Conservation (phyloP, 1,284 basidiomycete genomes). For the Rhodotorula sp. region DNA sequence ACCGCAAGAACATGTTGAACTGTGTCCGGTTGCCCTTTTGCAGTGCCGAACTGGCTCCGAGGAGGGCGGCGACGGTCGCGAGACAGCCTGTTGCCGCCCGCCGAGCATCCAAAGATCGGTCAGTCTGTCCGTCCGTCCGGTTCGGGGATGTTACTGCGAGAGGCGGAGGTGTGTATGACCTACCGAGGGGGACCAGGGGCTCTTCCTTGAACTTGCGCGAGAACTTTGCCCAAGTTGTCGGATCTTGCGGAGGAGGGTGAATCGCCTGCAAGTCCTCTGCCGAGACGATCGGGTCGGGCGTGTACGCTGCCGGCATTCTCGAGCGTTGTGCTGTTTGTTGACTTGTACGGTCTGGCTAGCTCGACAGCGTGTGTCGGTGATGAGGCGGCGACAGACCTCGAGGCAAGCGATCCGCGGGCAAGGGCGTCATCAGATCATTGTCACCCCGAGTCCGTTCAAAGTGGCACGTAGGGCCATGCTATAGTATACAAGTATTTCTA, state of each 20-base stretch:
- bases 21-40: constrained; percentile 45
- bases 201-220: constrained; percentile 45
- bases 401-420: too few species aligned
- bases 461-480: too few species aligned
- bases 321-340: neutral
- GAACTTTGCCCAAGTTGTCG: constrained; percentile 37
- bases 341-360: neutral
- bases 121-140: neutral
- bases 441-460: too few species aligned
- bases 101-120: neutral
- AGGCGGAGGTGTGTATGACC: neutral
- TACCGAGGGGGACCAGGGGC: constrained; percentile 45
- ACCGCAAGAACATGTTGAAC: constrained; percentile 45
- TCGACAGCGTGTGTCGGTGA: too few species aligned
- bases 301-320: constrained; percentile 33
- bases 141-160: neutral
- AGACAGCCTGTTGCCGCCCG: constrained; percentile 33
- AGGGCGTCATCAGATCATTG: too few species aligned
- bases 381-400: too few species aligned
- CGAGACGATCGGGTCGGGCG: constrained; percentile 28
- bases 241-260: constrained; percentile 6
- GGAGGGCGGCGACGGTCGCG: constrained; percentile 43
- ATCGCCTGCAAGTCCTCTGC: neutral
- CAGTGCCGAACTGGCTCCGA: constrained; percentile 42
- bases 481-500: too few species aligned